A percentile compares a stretch with the other conserved stretches of the same genome.
These are phyloP conservation scores for Chalaropsis thielavioides DNA, from an alignment of 2,329 filamentous ascomycete species.

Conservation along the genomic window DNA sequence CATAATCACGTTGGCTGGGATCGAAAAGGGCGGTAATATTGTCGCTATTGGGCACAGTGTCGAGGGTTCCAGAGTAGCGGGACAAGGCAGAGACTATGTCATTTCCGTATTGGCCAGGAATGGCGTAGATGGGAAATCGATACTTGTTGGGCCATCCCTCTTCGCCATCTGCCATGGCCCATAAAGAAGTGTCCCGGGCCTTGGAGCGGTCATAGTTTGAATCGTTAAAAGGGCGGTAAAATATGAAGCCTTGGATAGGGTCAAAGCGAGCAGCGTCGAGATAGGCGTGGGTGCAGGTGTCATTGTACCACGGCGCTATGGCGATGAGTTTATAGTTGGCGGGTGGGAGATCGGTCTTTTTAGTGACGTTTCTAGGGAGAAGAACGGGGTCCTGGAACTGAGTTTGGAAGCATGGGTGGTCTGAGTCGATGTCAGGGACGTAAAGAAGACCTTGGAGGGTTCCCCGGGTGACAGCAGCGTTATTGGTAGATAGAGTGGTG, in stretches of 20 bases:
- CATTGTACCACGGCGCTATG: conserved; percentile 72
- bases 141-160: conserved; percentile 58
- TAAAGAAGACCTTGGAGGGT: conserved; percentile 69
- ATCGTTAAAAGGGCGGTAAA: conserved; percentile 45
- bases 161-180: conserved; percentile 52
- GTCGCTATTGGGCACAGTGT: conserved; percentile 41
- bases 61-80: conserved; percentile 63
- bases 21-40: conserved; percentile 42
- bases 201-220: conserved; percentile 21
- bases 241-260: conserved; percentile 47
- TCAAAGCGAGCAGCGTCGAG: conserved; percentile 46
- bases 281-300: conserved; percentile 58
- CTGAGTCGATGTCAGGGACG: conserved; percentile 51
- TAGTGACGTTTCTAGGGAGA: conserved; percentile 62
- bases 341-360: conserved; percentile 51
- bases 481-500: conserved; percentile 60
- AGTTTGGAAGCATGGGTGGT: conserved; percentile 47
- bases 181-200: conserved; percentile 39
- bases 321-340: conserved; percentile 63
- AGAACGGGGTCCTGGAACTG: conserved; percentile 37
- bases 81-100: conserved; percentile 57
- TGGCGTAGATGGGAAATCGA: conserved; percentile 68
- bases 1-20: conserved; percentile 42
- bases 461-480: conserved; percentile 42
- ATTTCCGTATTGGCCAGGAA: conserved; percentile 52